phyloP scores from a whole-genome alignment of 1,139 yeast species.

The Spathaspora sp. region DNA sequence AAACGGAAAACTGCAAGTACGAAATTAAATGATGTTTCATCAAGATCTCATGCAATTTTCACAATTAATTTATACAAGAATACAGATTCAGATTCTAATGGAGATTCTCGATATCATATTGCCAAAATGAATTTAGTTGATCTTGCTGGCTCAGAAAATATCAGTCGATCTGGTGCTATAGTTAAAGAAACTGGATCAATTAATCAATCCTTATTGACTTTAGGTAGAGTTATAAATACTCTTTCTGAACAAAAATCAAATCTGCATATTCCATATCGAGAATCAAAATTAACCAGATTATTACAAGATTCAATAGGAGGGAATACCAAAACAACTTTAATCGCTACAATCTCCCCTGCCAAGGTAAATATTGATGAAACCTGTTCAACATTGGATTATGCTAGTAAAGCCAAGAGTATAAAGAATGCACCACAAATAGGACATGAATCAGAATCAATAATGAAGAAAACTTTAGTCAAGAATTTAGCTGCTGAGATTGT shows the following conservation, averaged over 20 bases:
- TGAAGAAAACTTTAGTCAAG: conserved; percentile 59
- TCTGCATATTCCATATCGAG: conserved; percentile 80
- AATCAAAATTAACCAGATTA: conserved; percentile 75
- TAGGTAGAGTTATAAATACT: conserved; percentile 82
- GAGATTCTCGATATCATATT: conserved; percentile 33
- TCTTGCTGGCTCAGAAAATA: conserved; percentile 86
- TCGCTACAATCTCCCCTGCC: conserved; percentile 85
- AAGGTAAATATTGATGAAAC: conserved; percentile 74
- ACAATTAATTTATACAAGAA: conserved; percentile 55
- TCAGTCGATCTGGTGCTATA: conserved; percentile 75
- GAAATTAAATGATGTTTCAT: conserved; percentile 65
- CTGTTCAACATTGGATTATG: conserved; percentile 79
- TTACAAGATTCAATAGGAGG: conserved; percentile 86
- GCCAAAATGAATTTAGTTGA: conserved; percentile 81
- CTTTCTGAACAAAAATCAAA: conserved; percentile 32
- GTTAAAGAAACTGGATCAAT: conserved; percentile 90
- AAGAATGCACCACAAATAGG: conserved; percentile 66
- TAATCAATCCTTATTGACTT: conserved; percentile 76
- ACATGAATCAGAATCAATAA: conserved; percentile 51
- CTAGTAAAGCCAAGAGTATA: conserved; percentile 76
- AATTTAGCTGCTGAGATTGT: conserved; percentile 59
- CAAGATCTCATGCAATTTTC: conserved; percentile 74
- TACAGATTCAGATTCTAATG: conserved; percentile 27
- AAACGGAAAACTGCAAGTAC: conserved; percentile 68
- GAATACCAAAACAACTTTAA: conserved; percentile 71